Base-by-base conservation (phyloP, 768 basidiomycete genomes). In the Podaxis sp. region DNA sequence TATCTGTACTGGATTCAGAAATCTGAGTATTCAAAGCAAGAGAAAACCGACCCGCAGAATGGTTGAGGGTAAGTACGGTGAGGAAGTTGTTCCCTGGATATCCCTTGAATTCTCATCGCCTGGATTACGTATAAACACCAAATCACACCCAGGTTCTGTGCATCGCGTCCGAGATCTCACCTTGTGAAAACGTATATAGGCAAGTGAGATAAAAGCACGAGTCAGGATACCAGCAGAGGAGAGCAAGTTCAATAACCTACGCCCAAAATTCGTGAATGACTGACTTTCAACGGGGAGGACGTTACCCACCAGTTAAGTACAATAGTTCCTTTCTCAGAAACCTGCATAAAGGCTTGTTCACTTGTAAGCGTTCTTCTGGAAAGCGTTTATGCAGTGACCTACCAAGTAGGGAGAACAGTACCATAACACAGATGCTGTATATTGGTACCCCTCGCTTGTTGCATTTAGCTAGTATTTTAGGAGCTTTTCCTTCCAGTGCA, bases 401-500 rank as follows among this genome's bases (percentile, higher is more conserved):
- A 59, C 81, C 69, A 24, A 81, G 65, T 12, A 79, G 64, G 1
- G 61, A 82, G 69, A 26, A 66, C 70, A 56, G 82, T 50, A 80
- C 71, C 5, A 81, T 78, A 2, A 81, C 66, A 1, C 73, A 70
- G 15, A 87, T 81, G 30, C 82, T 83, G 66, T 77, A 86, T 22
- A 87, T 71, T 0, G 88, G 88, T 6, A 87, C 84, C 26, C 87
- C 87, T 62, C 72, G 74, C 51, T 75, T 73, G 50, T 82, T 86
- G 68, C 87, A 84, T 50, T 75, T 77, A 37, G 78, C 76, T 66
- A 90, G 78, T 61, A 84, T 66, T 38, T 66, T 75, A 0, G 87
- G 87, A 6, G 82, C 81, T 70, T 87, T 87, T 11, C 85, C 84
- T 66, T 85, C 83, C 40, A 88, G 77, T 24, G 87, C 86, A n/a